Evolutionary conservation across 805 yeast genomes (phyloP).

Genomic region (Metahyphopichia silvanorum): DNA sequence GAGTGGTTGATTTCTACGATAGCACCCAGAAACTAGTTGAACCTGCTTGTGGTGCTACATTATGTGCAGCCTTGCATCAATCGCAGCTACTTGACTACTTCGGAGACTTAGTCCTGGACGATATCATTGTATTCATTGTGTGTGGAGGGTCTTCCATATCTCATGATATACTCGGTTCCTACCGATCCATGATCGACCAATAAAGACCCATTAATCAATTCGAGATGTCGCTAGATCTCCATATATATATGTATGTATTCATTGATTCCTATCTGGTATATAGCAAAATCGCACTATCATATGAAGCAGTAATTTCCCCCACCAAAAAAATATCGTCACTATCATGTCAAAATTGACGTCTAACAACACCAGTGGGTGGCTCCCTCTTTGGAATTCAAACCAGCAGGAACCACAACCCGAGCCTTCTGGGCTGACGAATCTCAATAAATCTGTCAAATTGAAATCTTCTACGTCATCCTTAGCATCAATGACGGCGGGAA

Average conservation of each 20-base stretch:
- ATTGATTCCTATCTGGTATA: too few species aligned
- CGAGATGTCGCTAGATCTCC: too few species aligned
- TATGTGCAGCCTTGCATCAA: constrained; percentile 11
- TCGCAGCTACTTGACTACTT: constrained; percentile 11
- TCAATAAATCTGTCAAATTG: constrained; percentile 5
- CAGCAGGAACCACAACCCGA: background rate
- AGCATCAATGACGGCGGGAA: constrained; percentile 20
- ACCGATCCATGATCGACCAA: too few species aligned
- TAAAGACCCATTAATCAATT: too few species aligned
- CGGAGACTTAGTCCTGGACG: constrained; percentile 14
- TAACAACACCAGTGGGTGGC: constrained; percentile 3
- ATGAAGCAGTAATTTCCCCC: too few species aligned
- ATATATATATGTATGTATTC: too few species aligned
- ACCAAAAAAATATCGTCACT: too few species aligned
- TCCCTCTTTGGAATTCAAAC: constrained; percentile 4
- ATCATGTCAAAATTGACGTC: background rate
- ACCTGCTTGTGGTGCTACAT: constrained; percentile 34
- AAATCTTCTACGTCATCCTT: constrained; percentile 22
- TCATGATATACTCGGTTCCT: too few species aligned
- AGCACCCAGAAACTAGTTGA: constrained; percentile 19
- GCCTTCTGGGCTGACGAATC: background rate
- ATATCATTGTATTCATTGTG: constrained; percentile 22
- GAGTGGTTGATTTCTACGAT: constrained; percentile 20
- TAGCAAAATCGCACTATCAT: too few species aligned
- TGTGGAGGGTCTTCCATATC: constrained; percentile 26